Evolutionary conservation across 2,329 filamentous ascomycete species (phyloP).

Genomic region (Penicillium sp.): DNA sequence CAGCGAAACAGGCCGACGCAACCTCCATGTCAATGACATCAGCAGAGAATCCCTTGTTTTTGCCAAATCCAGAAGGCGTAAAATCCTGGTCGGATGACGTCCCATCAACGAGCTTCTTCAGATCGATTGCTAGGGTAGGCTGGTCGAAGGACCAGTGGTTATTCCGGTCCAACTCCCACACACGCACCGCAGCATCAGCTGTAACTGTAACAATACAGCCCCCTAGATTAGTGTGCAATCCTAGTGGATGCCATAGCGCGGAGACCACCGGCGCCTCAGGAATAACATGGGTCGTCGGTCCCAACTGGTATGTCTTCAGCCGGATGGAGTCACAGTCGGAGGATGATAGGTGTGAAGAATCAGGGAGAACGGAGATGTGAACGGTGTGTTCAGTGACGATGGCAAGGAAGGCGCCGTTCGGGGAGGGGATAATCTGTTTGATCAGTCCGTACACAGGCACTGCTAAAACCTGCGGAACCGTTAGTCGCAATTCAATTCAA

Average conservation of each 20-base stretch:
- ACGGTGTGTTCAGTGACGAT: conserved; percentile 84
- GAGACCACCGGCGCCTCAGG: conserved; percentile 78
- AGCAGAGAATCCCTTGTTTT: conserved; percentile 79
- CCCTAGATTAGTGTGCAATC: conserved; percentile 62
- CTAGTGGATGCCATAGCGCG: conserved; percentile 88
- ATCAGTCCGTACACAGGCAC: conserved; percentile 78
- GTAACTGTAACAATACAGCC: conserved; percentile 85
- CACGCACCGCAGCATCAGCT: conserved; percentile 77
- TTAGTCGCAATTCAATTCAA: conserved; percentile 7
- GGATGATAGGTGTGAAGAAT: conserved; percentile 70
- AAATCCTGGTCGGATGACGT: conserved; percentile 80
- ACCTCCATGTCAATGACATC: conserved; percentile 93
- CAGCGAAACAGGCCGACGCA: conserved; percentile 85
- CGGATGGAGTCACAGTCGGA: conserved; percentile 68
- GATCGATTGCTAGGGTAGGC: conserved; percentile 77
- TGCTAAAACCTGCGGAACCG: conserved; percentile 62
- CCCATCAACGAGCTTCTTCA: conserved; percentile 85
- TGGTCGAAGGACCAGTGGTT: conserved; percentile 85
- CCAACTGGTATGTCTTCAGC: conserved; percentile 85
- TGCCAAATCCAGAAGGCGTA: conserved; percentile 68
- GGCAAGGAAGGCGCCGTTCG: conserved; percentile 75
- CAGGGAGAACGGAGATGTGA: conserved; percentile 81
- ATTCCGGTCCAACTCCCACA: conserved; percentile 85
- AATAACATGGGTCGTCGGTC: conserved; percentile 85
- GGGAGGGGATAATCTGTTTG: conserved; percentile 79